These are phyloP conservation scores for Rhizopus delemar DNA, from an alignment of 371 early-diverging fungal species.

Conservation along the genomic window DNA sequence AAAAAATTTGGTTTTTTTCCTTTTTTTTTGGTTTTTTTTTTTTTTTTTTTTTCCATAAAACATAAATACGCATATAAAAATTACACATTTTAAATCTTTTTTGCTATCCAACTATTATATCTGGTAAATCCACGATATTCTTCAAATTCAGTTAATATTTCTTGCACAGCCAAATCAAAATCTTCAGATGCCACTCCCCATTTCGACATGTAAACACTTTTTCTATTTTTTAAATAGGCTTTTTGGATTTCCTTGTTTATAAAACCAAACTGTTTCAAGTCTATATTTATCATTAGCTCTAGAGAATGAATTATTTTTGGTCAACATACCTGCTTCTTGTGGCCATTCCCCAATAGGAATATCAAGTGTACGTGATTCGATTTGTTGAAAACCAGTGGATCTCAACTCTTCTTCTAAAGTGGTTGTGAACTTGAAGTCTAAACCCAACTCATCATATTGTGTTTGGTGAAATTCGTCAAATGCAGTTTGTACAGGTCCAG, in stretches of 20 bases:
- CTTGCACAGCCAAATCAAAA: conserved; percentile 48
- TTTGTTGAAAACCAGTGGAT: conserved; percentile 26
- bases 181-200: conserved; percentile 49
- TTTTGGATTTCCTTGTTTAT: conserved; percentile 53
- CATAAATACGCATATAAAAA: conserved; percentile 1
- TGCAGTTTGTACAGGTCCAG: conserved; percentile 49
- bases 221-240: conserved; percentile 39
- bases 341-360: conserved; percentile 57
- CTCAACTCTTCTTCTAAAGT: conserved; percentile 23
- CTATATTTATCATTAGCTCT: conserved; percentile 16
- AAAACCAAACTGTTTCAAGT: conserved; percentile 55
- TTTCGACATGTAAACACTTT: conserved; percentile 34
- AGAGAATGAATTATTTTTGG: not conserved
- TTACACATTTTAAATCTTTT: conserved; percentile 22
- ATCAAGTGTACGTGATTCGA: conserved; percentile 36
- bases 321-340: conserved; percentile 31
- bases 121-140: conserved; percentile 49
- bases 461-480: conserved; percentile 44
- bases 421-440: conserved; percentile 41
- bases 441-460: conserved; percentile 32
- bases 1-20: not conserved
- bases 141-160: conserved; percentile 49
- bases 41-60: not conserved
- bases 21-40: not conserved
- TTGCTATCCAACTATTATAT: conserved; percentile 46